These are phyloP conservation scores for Candida piceae DNA, from an alignment of 805 yeast species.

Conservation along the genomic window DNA sequence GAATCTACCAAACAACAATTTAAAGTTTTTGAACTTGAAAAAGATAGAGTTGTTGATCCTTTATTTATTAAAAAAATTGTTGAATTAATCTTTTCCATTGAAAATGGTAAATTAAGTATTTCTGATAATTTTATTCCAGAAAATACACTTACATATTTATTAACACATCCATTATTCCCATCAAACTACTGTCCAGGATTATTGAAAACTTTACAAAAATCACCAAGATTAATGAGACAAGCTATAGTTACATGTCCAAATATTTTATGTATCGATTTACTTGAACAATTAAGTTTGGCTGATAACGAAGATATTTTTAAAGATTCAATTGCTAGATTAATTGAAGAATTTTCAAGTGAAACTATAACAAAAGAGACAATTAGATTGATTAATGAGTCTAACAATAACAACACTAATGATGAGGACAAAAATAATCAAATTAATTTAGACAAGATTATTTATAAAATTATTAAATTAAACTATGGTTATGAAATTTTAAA, in stretches of 20 bases:
- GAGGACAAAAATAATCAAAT: constrained; percentile 18
- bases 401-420: constrained; percentile 5
- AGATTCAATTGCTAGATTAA: constrained; percentile 62
- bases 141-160: constrained; percentile 58
- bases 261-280: constrained; percentile 57
- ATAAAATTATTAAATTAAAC: constrained; percentile 39
- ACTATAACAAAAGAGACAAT: constrained; percentile 49
- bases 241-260: constrained; percentile 77
- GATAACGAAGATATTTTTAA: constrained; percentile 60
- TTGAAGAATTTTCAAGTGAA: constrained; percentile 57
- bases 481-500: constrained; percentile 60
- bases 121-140: constrained; percentile 43
- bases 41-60: constrained; percentile 61
- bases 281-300: constrained; percentile 51
- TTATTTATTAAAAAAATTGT: constrained; percentile 44
- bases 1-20: constrained; percentile 27
- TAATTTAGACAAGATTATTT: constrained; percentile 40
- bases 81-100: constrained; percentile 29
- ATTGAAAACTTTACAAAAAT: constrained; percentile 41
- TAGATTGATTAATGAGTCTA: constrained; percentile 28
- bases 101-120: constrained; percentile 15
- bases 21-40: constrained; percentile 54
- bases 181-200: constrained; percentile 48
- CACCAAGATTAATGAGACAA: constrained; percentile 69
- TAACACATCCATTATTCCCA: constrained; percentile 89